Conservation (phyloP, 495 filamentous ascomycete genomes). For the Trichoderma gamsii region DNA sequence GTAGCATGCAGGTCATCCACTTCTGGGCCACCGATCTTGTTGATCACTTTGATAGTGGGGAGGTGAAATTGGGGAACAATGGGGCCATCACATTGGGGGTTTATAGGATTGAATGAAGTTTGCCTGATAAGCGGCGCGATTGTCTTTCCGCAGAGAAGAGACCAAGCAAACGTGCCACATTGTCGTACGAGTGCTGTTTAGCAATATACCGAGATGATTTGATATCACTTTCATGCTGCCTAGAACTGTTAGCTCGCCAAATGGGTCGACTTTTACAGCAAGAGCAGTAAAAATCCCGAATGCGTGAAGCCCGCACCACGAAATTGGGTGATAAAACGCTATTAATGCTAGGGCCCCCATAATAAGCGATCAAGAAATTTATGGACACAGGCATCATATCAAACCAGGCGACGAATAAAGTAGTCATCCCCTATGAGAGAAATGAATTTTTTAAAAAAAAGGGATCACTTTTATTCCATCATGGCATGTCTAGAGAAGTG, state of each 20-base stretch:
- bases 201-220: background rate
- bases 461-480: no score
- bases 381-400: background rate
- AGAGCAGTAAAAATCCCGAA: no score
- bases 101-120: background rate
- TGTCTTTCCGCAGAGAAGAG: background rate
- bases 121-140: background rate
- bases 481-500: background rate
- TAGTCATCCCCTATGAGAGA: no score
- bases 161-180: background rate
- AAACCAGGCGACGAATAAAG: background rate
- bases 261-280: background rate
- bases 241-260: background rate
- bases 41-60: constrained; percentile 7
- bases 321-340: background rate
- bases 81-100: background rate
- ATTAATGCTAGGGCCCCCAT: background rate
- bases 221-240: background rate
- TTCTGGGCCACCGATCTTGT: constrained; percentile 8
- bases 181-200: background rate
- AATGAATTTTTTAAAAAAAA: no score
- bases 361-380: no score
- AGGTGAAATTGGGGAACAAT: background rate
- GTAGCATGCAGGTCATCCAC: constrained; percentile 4
- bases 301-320: background rate